Percentiles rank a stretch among this genome's conserved stretches.
Evolutionary conservation across 305 asterid species (phyloP).

Genomic region (Striga hermonthica): DNA sequence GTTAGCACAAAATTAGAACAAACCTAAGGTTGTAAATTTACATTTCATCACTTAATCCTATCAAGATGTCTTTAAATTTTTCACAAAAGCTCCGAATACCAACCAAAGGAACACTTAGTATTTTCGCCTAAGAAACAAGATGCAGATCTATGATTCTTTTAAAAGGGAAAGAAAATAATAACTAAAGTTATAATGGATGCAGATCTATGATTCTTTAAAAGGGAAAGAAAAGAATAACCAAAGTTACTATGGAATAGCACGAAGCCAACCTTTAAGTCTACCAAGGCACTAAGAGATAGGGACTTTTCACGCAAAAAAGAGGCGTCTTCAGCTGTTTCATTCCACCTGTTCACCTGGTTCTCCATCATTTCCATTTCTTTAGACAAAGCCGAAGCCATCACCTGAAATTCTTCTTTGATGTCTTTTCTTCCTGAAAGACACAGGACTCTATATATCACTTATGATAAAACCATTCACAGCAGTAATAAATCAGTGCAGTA

Average conservation of each 20-base stretch:
- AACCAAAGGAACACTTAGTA: constrained; percentile 15
- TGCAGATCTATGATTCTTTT: constrained; percentile 17
- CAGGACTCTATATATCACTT: constrained; percentile 26
- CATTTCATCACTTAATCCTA: neutral
- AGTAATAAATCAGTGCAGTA: constrained; percentile 28
- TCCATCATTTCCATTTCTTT: constrained; percentile 87
- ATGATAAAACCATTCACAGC: constrained; percentile 22
- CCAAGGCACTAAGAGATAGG: constrained; percentile 51
- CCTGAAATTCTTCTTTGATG: constrained; percentile 81
- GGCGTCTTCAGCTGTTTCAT: constrained; percentile 79
- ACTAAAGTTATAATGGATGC: constrained; percentile 16
- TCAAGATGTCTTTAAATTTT: constrained; percentile 23
- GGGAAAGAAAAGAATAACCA: neutral
- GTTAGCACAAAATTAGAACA: constrained; percentile 19
- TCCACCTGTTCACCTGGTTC: constrained; percentile 79
- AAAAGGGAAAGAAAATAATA: neutral
- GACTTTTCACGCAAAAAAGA: constrained; percentile 66
- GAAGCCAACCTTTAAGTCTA: constrained; percentile 59
- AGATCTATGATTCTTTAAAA: constrained; percentile 13
- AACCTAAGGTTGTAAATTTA: constrained; percentile 10
- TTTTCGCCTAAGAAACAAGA: constrained; percentile 14
- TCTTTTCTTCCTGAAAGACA: constrained; percentile 69
- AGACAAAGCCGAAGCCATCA: constrained; percentile 86
- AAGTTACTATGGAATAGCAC: constrained; percentile 16
- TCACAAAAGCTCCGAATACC: constrained; percentile 26